phyloP scores from a whole-genome alignment of 106 monocot species.

The Gastrodia elata region DNA sequence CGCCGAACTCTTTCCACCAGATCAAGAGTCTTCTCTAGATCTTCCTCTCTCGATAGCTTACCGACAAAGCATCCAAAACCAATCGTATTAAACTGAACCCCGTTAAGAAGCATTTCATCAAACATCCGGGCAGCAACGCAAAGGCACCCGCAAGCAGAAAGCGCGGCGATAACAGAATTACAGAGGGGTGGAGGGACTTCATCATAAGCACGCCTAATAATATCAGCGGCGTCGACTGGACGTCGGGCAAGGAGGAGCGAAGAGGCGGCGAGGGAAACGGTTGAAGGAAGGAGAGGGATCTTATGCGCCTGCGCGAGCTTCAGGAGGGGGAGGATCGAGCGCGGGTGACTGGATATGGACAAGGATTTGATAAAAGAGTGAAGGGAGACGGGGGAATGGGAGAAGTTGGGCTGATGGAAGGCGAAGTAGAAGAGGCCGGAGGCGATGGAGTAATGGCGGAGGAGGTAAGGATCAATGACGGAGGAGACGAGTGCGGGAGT shows the following conservation, averaged over 20 bases:
- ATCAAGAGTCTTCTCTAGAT: slow-evolving; percentile 23
- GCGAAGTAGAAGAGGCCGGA: slow-evolving; percentile 53
- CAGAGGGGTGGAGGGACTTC: slow-evolving; percentile 7
- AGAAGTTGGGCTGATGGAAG: slow-evolving; percentile 33
- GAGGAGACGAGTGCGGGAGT: slow-evolving; percentile 34
- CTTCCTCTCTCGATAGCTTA: slow-evolving; percentile 10
- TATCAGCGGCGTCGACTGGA: slow-evolving; percentile 19
- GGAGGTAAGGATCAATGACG: slow-evolving; percentile 48
- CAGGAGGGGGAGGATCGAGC: slow-evolving; percentile 20
- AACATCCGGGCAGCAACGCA: slow-evolving; percentile 37
- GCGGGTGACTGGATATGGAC: slow-evolving; percentile 18
- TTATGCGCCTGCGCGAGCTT: slow-evolving; percentile 15
- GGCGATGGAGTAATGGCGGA: slow-evolving; percentile 31
- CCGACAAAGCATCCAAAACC: slow-evolving; percentile 73
- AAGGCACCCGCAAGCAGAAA: slow-evolving; percentile 18
- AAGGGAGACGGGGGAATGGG: slow-evolving; percentile 32
- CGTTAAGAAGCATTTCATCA: slow-evolving; percentile 44
- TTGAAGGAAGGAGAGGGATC: slow-evolving; percentile 21
- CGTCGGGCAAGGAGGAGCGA: slow-evolving; percentile 20
- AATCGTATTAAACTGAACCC: slow-evolving; percentile 29
- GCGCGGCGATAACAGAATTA: slow-evolving; percentile 47
- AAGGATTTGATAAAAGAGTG: slow-evolving; percentile 38
- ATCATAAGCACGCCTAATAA: slow-evolving; percentile 8
- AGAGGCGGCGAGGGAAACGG: slow-evolving; percentile 21
- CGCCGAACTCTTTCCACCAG: slow-evolving; percentile 25